Percentiles rank a stretch among this genome's conserved stretches.
phyloP scores from a whole-genome alignment of 768 basidiomycete species.

The Tylopilus sp. region DNA sequence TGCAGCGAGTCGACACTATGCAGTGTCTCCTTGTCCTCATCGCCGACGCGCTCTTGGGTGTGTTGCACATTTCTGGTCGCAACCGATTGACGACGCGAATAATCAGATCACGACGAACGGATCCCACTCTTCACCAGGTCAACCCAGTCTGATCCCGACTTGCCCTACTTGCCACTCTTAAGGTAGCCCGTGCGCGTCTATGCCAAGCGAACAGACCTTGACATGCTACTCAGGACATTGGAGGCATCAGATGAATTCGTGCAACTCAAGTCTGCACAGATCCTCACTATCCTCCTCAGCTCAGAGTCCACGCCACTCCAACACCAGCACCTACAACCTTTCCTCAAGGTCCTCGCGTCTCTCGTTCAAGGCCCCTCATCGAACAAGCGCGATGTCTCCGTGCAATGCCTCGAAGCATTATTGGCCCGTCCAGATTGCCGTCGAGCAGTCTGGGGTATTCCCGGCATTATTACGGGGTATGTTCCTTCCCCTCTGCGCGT shows the following conservation, averaged over 20 bases:
- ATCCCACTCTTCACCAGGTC: conserved; percentile 70
- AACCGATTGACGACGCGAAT: background rate
- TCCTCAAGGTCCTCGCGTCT: conserved; percentile 55
- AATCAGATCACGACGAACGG: conserved; percentile 81
- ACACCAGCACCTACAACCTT: conserved; percentile 53
- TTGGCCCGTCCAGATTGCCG: conserved; percentile 80
- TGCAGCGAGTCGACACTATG: conserved; percentile 72
- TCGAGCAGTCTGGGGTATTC: conserved; percentile 73
- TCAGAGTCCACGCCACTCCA: conserved; percentile 49
- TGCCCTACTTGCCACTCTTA: conserved; percentile 78
- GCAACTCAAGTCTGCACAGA: conserved; percentile 86
- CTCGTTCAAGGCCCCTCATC: conserved; percentile 57
- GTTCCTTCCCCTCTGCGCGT: conserved; percentile 1
- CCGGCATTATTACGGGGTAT: conserved; percentile 67
- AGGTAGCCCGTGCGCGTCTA: conserved; percentile 41
- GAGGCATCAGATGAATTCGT: conserved; percentile 91
- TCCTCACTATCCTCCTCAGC: conserved; percentile 81
- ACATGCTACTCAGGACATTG: conserved; percentile 51
- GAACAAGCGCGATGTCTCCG: conserved; percentile 82
- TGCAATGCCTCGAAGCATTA: conserved; percentile 86
- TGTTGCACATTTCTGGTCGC: conserved; percentile 18
- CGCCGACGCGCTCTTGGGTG: conserved; percentile 83
- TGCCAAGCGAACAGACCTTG: conserved; percentile 2
- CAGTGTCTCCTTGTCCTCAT: conserved; percentile 84
- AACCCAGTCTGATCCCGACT: conserved; percentile 63